Evolutionary conservation across 768 basidiomycete genomes (phyloP).

Genomic region (Lentinula boryana): DNA sequence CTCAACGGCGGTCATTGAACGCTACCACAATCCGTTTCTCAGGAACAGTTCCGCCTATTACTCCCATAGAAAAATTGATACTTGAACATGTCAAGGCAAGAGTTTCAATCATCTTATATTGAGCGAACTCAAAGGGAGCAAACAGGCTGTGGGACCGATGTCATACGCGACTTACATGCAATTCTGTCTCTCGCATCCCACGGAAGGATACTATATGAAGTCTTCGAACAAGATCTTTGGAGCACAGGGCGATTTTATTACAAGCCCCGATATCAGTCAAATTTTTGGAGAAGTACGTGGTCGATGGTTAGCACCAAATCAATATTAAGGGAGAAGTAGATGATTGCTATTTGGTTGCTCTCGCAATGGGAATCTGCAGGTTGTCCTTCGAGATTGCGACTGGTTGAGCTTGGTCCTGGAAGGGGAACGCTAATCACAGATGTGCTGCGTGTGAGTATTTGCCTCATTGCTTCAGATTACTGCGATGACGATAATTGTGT

Average conservation of each 20-base stretch:
- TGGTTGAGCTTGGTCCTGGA: constrained; percentile 93
- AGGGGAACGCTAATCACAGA: constrained; percentile 90
- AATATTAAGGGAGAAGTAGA: constrained; percentile 36
- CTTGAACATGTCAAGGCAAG: constrained; percentile 67
- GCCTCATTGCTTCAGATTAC: neutral
- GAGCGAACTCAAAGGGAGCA: neutral
- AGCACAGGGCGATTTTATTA: constrained; percentile 85
- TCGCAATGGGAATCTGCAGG: constrained; percentile 65
- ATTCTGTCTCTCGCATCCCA: constrained; percentile 84
- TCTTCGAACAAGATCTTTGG: constrained; percentile 75
- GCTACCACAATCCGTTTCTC: neutral
- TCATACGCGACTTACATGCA: constrained; percentile 90
- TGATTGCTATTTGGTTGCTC: constrained; percentile 82
- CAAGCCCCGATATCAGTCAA: constrained; percentile 94
- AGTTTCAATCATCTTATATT: neutral
- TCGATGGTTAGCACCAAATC: neutral
- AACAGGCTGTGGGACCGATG: constrained; percentile 82
- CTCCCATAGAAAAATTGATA: constrained; percentile 59
- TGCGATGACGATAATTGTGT: neutral
- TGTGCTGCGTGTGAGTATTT: constrained; percentile 64
- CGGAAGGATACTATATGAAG: constrained; percentile 89
- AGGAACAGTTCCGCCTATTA: constrained; percentile 17
- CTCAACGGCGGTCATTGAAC: constrained; percentile 3
- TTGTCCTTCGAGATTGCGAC: constrained; percentile 42
- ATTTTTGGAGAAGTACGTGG: constrained; percentile 87